Conservation (phyloP, 2,329 filamentous ascomycete genomes). For the Pseudogymnoascus sp. region DNA sequence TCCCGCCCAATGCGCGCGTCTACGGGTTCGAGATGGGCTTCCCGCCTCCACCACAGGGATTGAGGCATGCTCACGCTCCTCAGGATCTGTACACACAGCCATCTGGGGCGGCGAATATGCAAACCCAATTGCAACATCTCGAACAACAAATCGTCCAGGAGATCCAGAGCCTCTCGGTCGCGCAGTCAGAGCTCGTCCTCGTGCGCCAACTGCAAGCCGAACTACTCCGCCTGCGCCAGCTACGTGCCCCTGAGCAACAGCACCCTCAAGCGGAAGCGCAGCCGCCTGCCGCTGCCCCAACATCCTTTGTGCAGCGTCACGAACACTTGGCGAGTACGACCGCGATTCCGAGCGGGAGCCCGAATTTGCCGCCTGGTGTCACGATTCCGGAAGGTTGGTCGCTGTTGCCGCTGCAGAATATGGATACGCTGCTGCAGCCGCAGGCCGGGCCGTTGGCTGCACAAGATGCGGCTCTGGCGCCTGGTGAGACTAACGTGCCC, state of each 20-base stretch:
- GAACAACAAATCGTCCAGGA: slow-evolving; percentile 63
- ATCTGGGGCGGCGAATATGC: slow-evolving; percentile 34
- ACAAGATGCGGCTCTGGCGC: background rate
- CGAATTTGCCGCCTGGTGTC: slow-evolving; percentile 55
- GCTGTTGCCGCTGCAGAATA: slow-evolving; percentile 50
- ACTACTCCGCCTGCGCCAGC: slow-evolving; percentile 30
- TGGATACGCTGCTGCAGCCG: slow-evolving; percentile 21
- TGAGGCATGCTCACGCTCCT: background rate
- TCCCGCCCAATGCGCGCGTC: slow-evolving; percentile 21
- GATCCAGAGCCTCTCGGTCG: slow-evolving; percentile 50
- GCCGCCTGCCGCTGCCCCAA: slow-evolving; percentile 1
- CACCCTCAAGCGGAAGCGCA: slow-evolving; percentile 15
- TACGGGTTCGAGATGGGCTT: slow-evolving; percentile 30
- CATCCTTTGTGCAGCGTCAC: slow-evolving; percentile 35
- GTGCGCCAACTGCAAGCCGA: slow-evolving; percentile 61
- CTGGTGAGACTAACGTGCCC: background rate
- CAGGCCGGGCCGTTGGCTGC: slow-evolving; percentile 14
- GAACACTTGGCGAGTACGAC: slow-evolving; percentile 37
- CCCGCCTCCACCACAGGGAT: slow-evolving; percentile 17
- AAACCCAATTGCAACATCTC: slow-evolving; percentile 53
- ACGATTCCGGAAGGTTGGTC: slow-evolving; percentile 57
- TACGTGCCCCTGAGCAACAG: background rate
- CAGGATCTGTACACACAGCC: background rate
- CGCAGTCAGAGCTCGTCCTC: slow-evolving; percentile 59
- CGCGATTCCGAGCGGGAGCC: slow-evolving; percentile 50